Evolutionary conservation across 495 filamentous ascomycete species (phyloP).

Genomic region (Penicillium daleae): DNA sequence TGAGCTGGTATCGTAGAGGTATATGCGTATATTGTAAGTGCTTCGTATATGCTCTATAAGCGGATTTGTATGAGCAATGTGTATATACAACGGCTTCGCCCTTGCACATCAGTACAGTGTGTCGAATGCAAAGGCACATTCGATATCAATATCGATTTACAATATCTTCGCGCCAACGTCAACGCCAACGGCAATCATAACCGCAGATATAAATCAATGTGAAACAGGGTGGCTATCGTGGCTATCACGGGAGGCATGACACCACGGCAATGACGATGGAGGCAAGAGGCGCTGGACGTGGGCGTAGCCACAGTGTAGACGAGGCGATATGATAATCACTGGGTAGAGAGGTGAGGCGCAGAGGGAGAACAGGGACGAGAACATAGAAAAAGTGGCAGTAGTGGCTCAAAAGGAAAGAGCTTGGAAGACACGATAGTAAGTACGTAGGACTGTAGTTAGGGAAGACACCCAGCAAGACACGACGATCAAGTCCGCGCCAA

Average conservation of each 20-base stretch:
- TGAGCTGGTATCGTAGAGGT: background rate
- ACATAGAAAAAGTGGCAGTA: background rate
- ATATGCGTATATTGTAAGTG: background rate
- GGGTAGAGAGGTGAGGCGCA: background rate
- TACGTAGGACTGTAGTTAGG: background rate
- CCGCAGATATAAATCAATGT: slow-evolving; percentile 8
- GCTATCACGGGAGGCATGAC: background rate
- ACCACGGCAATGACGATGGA: background rate
- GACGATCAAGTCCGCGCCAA: too few relatives aligned
- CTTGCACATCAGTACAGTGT: background rate
- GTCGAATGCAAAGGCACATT: background rate
- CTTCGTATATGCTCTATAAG: background rate
- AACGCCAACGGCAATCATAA: slow-evolving; percentile 6
- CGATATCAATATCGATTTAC: background rate
- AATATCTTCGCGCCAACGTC: background rate
- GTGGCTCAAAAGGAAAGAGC: background rate
- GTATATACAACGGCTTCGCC: background rate
- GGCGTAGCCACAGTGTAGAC: background rate
- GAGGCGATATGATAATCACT: background rate
- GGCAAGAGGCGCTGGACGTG: slow-evolving; percentile 7
- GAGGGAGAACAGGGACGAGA: background rate
- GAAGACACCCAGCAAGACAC: too few relatives aligned
- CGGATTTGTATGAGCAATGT: background rate
- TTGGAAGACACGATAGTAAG: too few relatives aligned
- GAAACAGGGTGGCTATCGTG: background rate